Evolutionary conservation across 2,329 filamentous ascomycete genomes (phyloP), one percentile per base, ranked within the genome.

Genomic region (Aspergillus persii): DNA sequence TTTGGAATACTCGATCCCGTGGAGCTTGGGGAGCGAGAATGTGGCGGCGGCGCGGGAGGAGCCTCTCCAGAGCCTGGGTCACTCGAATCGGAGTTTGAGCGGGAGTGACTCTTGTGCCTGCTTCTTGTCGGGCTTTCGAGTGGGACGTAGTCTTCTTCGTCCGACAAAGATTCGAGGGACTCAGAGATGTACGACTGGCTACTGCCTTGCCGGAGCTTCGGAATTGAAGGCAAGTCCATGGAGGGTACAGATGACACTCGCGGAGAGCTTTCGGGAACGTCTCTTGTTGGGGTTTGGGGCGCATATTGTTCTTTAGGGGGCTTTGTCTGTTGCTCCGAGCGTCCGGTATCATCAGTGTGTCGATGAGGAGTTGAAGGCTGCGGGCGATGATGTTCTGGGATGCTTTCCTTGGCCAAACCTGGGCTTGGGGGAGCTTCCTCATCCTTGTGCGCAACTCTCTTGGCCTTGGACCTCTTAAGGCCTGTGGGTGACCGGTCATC

Each of bases 21-120:
- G 50, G 81, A 79, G 63, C 80, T 84, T n/a, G 80, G 76, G n/a
- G 80, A 79, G 55, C 81, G 77, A 70, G 84, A 83, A 53, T 80
- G 80, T 29, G 83, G 80, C 18, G 81, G 76, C 12, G 71, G 68
- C 51, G 75, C 74, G 29, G 72, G 70, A 54, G 73, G 74, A n/a
- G 74, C 70, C n/a, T 74, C 68, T 8, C 68, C 70, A 46, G 72
- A 64, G 27, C 52, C 51, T 47, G 58, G 57, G 41, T 65, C 66
- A 49, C 64, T 54, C 36, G 51, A 61, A 29, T 70, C 70, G 8
- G 64, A 69, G 41, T 69, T 66, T n/a, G 65, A 68, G 12, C 63
- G 66, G 49, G 71, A 67, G 49, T 68, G 70, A 54, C 60, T 65
- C 56, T 61, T 69, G 44, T 11, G 18, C 27, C 53, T 63, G 36